A percentile compares a stretch with the other conserved stretches of the same genome.
Evolutionary conservation across 1,139 yeast species (phyloP).

Genomic region (Diutina siamensis): DNA sequence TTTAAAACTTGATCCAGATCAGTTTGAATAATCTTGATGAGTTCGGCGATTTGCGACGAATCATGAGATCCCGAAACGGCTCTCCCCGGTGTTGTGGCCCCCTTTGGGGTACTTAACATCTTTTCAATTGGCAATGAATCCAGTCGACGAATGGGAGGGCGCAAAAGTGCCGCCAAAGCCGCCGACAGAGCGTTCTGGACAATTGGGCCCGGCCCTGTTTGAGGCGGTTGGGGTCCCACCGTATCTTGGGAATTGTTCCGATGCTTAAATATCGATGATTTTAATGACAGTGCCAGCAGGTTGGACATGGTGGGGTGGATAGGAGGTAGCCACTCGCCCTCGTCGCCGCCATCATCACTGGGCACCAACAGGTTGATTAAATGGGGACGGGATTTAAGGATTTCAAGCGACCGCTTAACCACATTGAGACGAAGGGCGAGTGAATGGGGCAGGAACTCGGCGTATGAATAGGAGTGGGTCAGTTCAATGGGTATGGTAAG

Average conservation of each 20-base stretch:
- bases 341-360: conserved; percentile 7
- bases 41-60: background rate
- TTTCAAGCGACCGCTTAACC: conserved; percentile 63
- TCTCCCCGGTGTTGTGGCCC: background rate
- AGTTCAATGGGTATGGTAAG: conserved; percentile 51
- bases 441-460: conserved; percentile 71
- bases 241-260: background rate
- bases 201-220: background rate
- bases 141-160: conserved; percentile 15
- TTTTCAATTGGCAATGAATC: conserved; percentile 2
- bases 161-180: conserved; percentile 48
- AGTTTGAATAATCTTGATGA: background rate
- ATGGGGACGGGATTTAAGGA: conserved; percentile 52
- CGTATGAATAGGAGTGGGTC: conserved; percentile 76
- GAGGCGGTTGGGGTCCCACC: background rate
- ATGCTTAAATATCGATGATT: background rate
- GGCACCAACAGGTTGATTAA: conserved; percentile 19
- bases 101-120: background rate
- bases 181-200: conserved; percentile 48
- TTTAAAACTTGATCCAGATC: background rate
- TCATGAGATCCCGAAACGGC: background rate
- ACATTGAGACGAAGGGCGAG: conserved; percentile 66
- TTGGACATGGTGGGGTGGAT: conserved; percentile 3
- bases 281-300: background rate
- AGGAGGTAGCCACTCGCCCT: conserved; percentile 7